Base-by-base conservation (phyloP, 1,284 basidiomycete species). In the Phlebopus sp. region DNA sequence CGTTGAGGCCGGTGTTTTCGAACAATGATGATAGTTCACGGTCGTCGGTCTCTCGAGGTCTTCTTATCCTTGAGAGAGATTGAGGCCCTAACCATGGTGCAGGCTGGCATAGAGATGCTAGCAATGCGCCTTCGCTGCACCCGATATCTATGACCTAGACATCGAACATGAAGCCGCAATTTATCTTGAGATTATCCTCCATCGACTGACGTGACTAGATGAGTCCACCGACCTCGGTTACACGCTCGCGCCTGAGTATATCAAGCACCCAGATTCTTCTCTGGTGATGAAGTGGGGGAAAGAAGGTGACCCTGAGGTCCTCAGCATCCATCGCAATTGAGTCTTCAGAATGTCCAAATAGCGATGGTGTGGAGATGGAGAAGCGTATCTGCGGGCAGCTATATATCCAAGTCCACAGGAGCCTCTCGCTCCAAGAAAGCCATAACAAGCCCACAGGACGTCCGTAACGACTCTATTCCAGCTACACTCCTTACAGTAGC, bases 61-160 rank as follows among this genome's bases (percentile, higher is more conserved):
- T 18, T 13, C 42, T 25, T 21, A 25, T 44, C 53, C 47, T 60
- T 44, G 67, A 54, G 36, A 74, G 60, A 32, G 68, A 51, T 5
- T 55, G 56, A 17, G 55, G 54, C 27, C 67, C 68, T 13, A 85
- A 75, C 78, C 84, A 86, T 2, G 83, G 80, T 2, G 90, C 79
- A 0, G 89, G 82, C 59, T 87, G 80, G 54, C 78, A 80, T 14
- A 92, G 77, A 11, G 81, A 77, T 1, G 71, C 63, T n/a, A 92
- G 75, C 7, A 92, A 73, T 38, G 81, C 72, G 19, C 90, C 90
- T 67, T 87, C 81, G 32, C 89, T 90, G 56, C 90, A 92, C 4
- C 90, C 90, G 19, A 90, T 70, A 57, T 92, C 90, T 37, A 91
- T 69, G 10, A 91, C 74, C 90, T 90, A 56, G 27, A 42, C 11